phyloP scores from a whole-genome alignment of 768 basidiomycete genomes.

The Mrakia blollopis region DNA sequence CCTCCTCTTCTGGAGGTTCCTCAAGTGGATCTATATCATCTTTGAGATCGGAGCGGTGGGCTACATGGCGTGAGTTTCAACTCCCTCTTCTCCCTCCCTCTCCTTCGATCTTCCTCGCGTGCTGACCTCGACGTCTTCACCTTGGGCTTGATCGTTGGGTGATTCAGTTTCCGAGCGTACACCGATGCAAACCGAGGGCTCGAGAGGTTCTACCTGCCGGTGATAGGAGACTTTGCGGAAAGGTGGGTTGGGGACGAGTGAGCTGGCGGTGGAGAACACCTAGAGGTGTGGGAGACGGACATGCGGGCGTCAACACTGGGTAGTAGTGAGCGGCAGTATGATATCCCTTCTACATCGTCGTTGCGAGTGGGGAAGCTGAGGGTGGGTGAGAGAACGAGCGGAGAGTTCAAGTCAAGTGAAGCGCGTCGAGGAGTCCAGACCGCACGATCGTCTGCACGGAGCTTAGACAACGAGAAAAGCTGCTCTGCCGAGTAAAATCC shows the following conservation, averaged over 20 bases:
- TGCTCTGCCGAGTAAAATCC: too few species aligned
- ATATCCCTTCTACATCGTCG: too few species aligned
- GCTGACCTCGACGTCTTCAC: not conserved
- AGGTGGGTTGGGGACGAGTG: constrained; percentile 64
- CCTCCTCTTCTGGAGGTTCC: constrained; percentile 55
- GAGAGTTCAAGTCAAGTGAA: too few species aligned
- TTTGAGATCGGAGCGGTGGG: constrained; percentile 48
- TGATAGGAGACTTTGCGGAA: constrained; percentile 62
- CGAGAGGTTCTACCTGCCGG: constrained; percentile 59
- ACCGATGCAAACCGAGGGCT: constrained; percentile 54
- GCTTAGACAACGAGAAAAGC: too few species aligned
- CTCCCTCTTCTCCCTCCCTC: not conserved
- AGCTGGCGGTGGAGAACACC: not conserved
- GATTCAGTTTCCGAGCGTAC: constrained; percentile 52
- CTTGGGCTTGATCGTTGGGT: not conserved
- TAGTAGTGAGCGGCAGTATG: too few species aligned
- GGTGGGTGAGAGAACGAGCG: too few species aligned
- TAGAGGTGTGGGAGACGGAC: too few species aligned
- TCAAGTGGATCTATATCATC: constrained; percentile 51
- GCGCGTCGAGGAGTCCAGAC: too few species aligned
- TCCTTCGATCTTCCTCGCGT: not conserved
- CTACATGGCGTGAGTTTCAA: constrained; percentile 56
- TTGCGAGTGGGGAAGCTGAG: too few species aligned
- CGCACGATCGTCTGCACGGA: too few species aligned
- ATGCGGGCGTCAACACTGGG: too few species aligned